phyloP scores from a whole-genome alignment of 805 yeast genomes.

The Saturnispora zaruensis region DNA sequence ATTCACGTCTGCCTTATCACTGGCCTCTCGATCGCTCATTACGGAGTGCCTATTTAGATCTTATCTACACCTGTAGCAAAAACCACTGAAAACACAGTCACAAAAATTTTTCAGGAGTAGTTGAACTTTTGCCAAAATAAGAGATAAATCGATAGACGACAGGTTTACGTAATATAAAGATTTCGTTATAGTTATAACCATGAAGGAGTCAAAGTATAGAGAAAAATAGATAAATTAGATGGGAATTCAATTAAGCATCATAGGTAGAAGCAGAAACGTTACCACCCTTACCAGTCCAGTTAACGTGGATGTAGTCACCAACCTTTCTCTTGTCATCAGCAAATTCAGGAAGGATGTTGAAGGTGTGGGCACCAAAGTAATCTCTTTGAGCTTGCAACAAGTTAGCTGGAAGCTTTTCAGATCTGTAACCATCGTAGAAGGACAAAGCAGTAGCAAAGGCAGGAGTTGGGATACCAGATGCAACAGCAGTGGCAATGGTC shows the following conservation, averaged over 20 bases:
- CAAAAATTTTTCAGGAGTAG: conserved; percentile 1
- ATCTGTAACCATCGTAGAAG: conserved; percentile 98
- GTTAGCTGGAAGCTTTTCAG: conserved; percentile 93
- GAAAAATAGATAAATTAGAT: neutral
- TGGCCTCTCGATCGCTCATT: neutral
- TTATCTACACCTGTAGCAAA: conserved; percentile 3
- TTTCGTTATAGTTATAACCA: neutral
- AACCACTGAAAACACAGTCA: conserved; percentile 7
- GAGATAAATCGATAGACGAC: neutral
- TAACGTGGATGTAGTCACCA: conserved; percentile 81
- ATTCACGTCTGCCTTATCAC: neutral
- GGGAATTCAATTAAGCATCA: conserved; percentile 51
- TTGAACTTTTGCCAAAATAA: neutral
- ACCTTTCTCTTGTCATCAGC: conserved; percentile 72
- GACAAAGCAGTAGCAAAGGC: conserved; percentile 95
- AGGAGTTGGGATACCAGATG: conserved; percentile 92
- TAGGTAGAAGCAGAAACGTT: conserved; percentile 92
- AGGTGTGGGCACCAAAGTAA: conserved; percentile 99
- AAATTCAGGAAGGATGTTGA: conserved; percentile 83
- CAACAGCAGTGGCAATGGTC: conserved; percentile 67
- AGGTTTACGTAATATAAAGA: neutral
- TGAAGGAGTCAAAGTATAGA: neutral
- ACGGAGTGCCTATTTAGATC: neutral
- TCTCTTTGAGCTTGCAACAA: conserved; percentile 99
- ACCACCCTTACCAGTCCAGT: conserved; percentile 99